Evolutionary conservation across 2,329 filamentous ascomycete genomes (phyloP), one percentile per base, ranked within the genome.

Genomic region (Tetracladium maxilliforme): DNA sequence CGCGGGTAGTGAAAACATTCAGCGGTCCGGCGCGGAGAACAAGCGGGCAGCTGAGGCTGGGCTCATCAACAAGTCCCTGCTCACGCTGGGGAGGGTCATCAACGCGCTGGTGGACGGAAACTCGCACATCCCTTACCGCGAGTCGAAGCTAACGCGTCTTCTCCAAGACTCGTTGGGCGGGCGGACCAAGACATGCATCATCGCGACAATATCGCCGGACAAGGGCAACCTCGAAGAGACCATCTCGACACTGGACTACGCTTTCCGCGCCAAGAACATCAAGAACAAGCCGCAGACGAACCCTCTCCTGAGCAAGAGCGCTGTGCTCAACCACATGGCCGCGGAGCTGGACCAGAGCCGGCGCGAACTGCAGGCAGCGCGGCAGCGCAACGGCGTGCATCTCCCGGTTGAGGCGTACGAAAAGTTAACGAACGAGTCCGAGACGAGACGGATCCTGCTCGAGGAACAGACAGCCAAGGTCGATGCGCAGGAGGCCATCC

Each of bases 181-280:
- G 4, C 72, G 79, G 26, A 98, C 92, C 2, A 98, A 98, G 47
- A 98, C 90, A 1, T 98, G 90, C 56, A 98, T 98, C 37, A 95
- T 98, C 42, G 90, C 90, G 6, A 98, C 90, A 1, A 68, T 98
- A 20, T 95, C 90, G 3, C 86, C 90, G 2, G 83, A 86, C 6
- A 92, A 90, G 50, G 86, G 77, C 51, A 98, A 95, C 40, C 61
- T 98, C 2, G 90, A 98, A 44, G 90, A 98, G 51, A 98, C 92
- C 0, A 95, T 98, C 31, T 95, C 90, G 1, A 98, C 92, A 0
- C 64, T 98, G 3, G 90, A 98, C 48, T 98, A 98, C 45, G 92
- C 90, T 8, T 95, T 95, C 54, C 71, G 90, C 23, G 90, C 90
- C 10, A 98, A 98, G 59, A 95, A 98, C 39, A 98, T 98, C 41